phyloP scores from a whole-genome alignment of 78 protist genomes.

The Emiliania huxleyi region DNA sequence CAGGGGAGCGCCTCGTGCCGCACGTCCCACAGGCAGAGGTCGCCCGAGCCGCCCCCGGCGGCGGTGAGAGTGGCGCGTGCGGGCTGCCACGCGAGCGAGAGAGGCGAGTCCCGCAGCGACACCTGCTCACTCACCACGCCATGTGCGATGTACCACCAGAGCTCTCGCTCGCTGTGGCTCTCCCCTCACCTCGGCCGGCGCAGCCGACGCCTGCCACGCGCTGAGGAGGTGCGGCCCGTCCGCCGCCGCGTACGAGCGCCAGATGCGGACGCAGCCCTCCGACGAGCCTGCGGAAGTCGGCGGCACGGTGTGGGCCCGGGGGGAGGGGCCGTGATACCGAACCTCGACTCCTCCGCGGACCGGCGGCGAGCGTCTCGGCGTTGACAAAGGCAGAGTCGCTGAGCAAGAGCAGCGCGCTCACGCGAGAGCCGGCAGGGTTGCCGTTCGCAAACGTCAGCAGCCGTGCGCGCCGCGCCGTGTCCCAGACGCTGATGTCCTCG shows the following conservation, averaged over 20 bases:
- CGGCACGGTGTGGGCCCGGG: no score
- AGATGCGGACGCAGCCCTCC: background rate
- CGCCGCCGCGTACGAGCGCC: background rate
- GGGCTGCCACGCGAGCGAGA: background rate
- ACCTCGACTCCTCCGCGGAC: no score
- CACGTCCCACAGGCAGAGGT: background rate
- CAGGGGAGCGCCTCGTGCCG: background rate
- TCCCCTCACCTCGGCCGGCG: background rate
- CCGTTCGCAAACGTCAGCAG: constrained; percentile 51
- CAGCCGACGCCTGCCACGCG: background rate
- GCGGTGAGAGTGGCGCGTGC: background rate
- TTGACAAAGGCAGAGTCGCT: background rate
- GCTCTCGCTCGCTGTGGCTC: no score
- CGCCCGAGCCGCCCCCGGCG: background rate
- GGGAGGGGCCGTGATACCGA: no score
- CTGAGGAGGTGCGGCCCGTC: background rate
- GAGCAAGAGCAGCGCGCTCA: constrained; percentile 55
- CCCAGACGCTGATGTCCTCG: background rate
- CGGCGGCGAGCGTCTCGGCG: background rate
- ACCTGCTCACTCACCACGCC: no score
- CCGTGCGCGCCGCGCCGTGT: background rate
- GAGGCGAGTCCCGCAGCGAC: no score
- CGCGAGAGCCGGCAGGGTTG: constrained; percentile 56
- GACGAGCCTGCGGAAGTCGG: no score
- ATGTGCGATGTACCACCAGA: no score